Base-by-base conservation (phyloP, 2,329 filamentous ascomycete species). In the Aspergillus luchuensis region DNA sequence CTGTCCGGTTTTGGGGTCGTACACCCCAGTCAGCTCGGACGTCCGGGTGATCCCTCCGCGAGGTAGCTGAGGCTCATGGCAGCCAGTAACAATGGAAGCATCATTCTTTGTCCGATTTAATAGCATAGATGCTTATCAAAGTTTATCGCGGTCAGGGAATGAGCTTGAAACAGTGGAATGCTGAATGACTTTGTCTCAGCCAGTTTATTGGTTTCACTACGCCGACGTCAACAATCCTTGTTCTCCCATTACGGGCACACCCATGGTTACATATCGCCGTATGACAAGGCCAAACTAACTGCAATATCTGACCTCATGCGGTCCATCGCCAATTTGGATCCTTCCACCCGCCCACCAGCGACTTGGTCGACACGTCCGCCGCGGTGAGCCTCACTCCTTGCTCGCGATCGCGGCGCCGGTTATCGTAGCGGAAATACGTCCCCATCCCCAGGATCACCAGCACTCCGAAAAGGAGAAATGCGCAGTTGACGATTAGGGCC, bases 301-400 rank as follows among this genome's bases (percentile, higher is more conserved):
- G 39, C 39, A 36, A 15, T 30, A 36, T 36, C 33, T 36, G 33
- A 36, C 11, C 11, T 49, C 23, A 45, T 28, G 55, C 13, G 5
- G 61, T 63, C 61, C 61, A 63, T 21, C 61, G 51, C 61, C 61
- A 63, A 39, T 47, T 63, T 0, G 59, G 60, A 43, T 60, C 62
- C 13, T 60, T 53, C 60, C 60, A 64, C 0, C 62, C 55, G 8
- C 52, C 47, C 21, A 57, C 33, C 39, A 63, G 17, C 33, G n/a
- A 45, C 39, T 58, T 43, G 8, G 61, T 63, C 15, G 59, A 28
- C 13, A 63, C 47, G 30, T 61, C 58, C 4, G 43, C 58, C 13
- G 58, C 61, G 3, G 61, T 61, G 11, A 63, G 45, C 5, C 25
- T 54, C 10, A 58, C 49, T 2, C 60, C 60, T 19, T 62, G 60